Base-by-base conservation (phyloP, 2,329 filamentous ascomycete species). In the Cytospora piceae region DNA sequence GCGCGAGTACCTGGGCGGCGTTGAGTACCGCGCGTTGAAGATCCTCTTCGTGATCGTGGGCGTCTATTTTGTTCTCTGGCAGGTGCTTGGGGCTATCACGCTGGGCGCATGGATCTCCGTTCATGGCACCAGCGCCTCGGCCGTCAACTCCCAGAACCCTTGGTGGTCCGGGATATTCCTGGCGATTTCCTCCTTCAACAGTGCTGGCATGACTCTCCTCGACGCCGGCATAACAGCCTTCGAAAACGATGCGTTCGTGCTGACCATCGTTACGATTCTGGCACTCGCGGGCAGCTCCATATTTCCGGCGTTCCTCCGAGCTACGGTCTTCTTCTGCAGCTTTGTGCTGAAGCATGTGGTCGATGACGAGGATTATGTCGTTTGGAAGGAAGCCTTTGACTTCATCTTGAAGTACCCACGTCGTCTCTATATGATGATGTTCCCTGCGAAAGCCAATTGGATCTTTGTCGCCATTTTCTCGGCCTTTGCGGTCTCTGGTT, bases 21-120 rank as follows among this genome's bases (percentile, higher is more conserved):
- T 82, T 64, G 88, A 90, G 73, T 89, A 90, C 71, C 82, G 85
- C 52, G 87, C 88, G 20, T 79, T 90, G 24, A 81, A 81, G 57
- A 74, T 90, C 6, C 78, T 91, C 1, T 80, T 85, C 2, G 79
- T 85, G 69, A 72, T 88, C 24, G 86, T 91, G 7, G 86, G 86
- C 0, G 67, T 85, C 7, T 91, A 91, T 72, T 88, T 84, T 31
- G 72, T 81, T 31, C 72, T 82, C 5, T 90, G 84, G 81, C 87
- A 90, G 71, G 64, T 88, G 2, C 73, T 89, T 4, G 84, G 85
- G 2, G 81, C 79, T 67, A 70, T 90, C n/a, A 82, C 83, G 1
- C 77, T 90, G 12, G 88, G 85, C 12, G 86, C 85, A 20, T 67
- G 66, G 66, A 31, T 56, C 15, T 54, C 56, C 5, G 56, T 61